phyloP scores from a whole-genome alignment of 78 protist species.

The Pelomyxa schiedti region DNA sequence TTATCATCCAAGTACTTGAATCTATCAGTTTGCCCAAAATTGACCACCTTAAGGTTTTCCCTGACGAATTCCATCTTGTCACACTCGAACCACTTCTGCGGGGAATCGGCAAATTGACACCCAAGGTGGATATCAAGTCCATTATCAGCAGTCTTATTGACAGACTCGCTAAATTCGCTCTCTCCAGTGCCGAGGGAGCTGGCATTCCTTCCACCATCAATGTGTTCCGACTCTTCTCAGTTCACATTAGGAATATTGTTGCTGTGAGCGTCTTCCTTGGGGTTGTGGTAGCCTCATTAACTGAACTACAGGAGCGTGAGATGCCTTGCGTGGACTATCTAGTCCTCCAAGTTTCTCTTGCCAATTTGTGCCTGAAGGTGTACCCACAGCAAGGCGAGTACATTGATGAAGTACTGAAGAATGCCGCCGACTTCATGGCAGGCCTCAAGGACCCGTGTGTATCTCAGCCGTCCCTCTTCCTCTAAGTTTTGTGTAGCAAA shows the following conservation, averaged over 20 bases:
- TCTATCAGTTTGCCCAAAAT: not conserved
- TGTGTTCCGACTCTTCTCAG: slow-evolving; percentile 61
- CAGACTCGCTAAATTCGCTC: slow-evolving; percentile 74
- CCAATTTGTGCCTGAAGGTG: slow-evolving; percentile 59
- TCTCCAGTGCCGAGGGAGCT: too few relatives aligned
- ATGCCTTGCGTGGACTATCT: slow-evolving; percentile 51
- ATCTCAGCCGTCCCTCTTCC: not conserved
- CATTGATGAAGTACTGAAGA: slow-evolving; percentile 46
- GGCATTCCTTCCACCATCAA: slow-evolving; percentile 32
- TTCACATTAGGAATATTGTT: slow-evolving; percentile 26
- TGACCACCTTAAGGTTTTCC: slow-evolving; percentile 48
- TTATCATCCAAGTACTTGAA: slow-evolving; percentile 66
- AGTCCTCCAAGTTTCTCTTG: slow-evolving; percentile 53
- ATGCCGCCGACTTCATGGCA: slow-evolving; percentile 6
- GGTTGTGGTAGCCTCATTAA: not conserved
- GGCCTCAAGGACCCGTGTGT: not conserved
- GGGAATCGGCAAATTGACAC: slow-evolving; percentile 50
- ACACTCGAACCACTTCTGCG: slow-evolving; percentile 65
- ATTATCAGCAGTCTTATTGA: slow-evolving; percentile 56
- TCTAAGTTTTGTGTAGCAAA: slow-evolving; percentile 12
- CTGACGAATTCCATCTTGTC: slow-evolving; percentile 87
- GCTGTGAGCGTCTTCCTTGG: not conserved
- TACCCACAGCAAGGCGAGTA: slow-evolving; percentile 64
- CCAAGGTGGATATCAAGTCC: slow-evolving; percentile 73
- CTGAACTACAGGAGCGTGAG: slow-evolving; percentile 18